Base-by-base conservation (phyloP, 345 rosid species). In the Lumnitzera racemosa region DNA sequence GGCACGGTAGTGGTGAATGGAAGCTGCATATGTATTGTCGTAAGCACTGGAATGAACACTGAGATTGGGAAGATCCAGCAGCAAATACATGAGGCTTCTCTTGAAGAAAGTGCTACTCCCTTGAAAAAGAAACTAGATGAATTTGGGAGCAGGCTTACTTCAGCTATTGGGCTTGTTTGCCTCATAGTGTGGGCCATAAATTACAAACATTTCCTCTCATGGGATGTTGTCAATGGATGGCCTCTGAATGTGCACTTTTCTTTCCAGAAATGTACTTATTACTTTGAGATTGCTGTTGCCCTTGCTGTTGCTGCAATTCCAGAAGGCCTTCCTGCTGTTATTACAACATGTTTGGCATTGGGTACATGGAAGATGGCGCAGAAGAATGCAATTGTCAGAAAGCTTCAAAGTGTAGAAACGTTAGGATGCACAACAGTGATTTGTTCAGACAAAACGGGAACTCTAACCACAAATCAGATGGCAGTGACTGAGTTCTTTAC, bases 391-490 rank as follows among this genome's bases (percentile, higher is more conserved):
- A 82, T 91, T 12, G 92, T 89, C 43, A 75, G 98, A 65, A 86
- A 83, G 78, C 96, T 91, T 62, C 96, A 92, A 2, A 91, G 96
- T 65, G 96, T 91, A 11, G 98, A 89, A 78, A 91, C 98, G 41
- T 80, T 89, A 54, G 98, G 98, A 49, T 91, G 98, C 76, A 91
- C 98, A n/a, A 83, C 96, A 41, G 96, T 91, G 66, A 91, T 91
- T 50, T 89, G 98, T 72, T 91, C 98, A 7, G 98, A 91, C 59
- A 91, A 91, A 73, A 91, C 96, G 9, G 96, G 98, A 58, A 91
- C 96, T 48, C 68, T 91, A 64, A 91, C 98, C 12, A 91, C 96
- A 2, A 91, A 91, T 77, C 96, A 91, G 70, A 89, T 91, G 98
- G 82, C 98, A 58, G 98, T 80, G 58, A 69, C 83, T 4, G 90